Evolutionary conservation across 805 yeast genomes (phyloP), one percentile per base, ranked within the genome.

Genomic region (Sugiyamaella chiloensis): DNA sequence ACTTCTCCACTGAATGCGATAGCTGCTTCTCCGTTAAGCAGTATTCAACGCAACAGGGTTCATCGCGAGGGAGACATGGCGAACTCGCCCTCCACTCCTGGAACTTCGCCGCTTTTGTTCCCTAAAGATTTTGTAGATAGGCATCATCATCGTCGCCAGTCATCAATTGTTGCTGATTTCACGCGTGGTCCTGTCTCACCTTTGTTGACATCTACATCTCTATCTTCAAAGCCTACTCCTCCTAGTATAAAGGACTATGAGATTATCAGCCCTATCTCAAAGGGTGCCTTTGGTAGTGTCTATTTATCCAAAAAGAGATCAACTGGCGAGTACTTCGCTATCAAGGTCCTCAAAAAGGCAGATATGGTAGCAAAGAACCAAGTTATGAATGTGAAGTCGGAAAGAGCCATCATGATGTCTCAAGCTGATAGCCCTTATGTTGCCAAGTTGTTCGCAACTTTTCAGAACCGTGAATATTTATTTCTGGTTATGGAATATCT

Each of bases 351-450:
- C 52, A 87, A 83, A 58, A 93, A 93, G 65, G 78, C 95, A 2
- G 98, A 93, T 65, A 93, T 93, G 98, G 83, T 93, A 51, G 91
- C 96, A 1, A 93, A 91, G 68, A 95, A 95, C 71, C 99, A 93
- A 69, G 91, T 91, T 4, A 81, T 90, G 17, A 93, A 93, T 62
- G 96, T 95, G 26, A 86, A 85, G 59, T 86, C 96, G 1, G 99
- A 95, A 64, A 71, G 99, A 39, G 96, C 97, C 0, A 91, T 91
- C n/a, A 83, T 93, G 89, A 93, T 93, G 95, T 83, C 95, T 1
- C 98, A 93, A 61, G 79, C 95, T 2, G 91, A 89, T 53, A 85
- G 91, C 31, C 95, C 96, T 0, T 88, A 85, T 62, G 97, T 93
- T 51, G 98, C 96, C 1, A 89, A 84, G 60, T 71, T 93, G 24